Evolutionary conservation across 108 stramenopile genomes (phyloP).

Genomic region (Nannochloropsis gaditana): DNA sequence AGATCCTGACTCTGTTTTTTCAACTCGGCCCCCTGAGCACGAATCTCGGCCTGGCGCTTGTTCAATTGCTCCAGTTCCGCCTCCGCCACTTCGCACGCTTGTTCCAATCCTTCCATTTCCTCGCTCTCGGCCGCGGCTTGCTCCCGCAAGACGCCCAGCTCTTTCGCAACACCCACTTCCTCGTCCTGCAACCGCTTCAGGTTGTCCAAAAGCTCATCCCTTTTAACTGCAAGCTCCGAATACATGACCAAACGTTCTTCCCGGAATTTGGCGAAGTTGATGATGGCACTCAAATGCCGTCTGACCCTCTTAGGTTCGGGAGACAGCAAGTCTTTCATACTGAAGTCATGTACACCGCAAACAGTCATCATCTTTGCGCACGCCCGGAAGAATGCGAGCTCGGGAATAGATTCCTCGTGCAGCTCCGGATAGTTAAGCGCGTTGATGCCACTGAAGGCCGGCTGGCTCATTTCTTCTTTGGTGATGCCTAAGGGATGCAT

Average conservation of each 20-base stretch:
- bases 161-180: background rate
- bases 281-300: conserved; percentile 75
- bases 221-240: conserved; percentile 56
- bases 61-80: conserved; percentile 30
- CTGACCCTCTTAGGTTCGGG: conserved; percentile 69
- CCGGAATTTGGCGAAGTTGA: conserved; percentile 88
- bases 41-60: conserved; percentile 34
- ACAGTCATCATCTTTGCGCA: conserved; percentile 68
- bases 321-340: conserved; percentile 69
- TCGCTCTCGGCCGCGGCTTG: conserved; percentile 34
- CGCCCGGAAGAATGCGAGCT: conserved; percentile 69
- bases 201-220: conserved; percentile 38
- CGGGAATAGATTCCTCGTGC: conserved; percentile 72
- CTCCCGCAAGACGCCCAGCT: conserved; percentile 30
- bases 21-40: conserved; percentile 24
- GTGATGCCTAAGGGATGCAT: conserved; percentile 23
- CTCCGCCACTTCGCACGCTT: conserved; percentile 22
- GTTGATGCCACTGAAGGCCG: conserved; percentile 47
- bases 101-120: conserved; percentile 22
- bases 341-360: conserved; percentile 79
- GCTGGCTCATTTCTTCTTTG: conserved; percentile 53
- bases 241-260: conserved; percentile 73
- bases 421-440: conserved; percentile 65
- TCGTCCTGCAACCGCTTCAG: background rate
- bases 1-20: conserved; percentile 29